Evolutionary conservation across 1,139 yeast species (phyloP).

Genomic region (Yarrowia galli): DNA sequence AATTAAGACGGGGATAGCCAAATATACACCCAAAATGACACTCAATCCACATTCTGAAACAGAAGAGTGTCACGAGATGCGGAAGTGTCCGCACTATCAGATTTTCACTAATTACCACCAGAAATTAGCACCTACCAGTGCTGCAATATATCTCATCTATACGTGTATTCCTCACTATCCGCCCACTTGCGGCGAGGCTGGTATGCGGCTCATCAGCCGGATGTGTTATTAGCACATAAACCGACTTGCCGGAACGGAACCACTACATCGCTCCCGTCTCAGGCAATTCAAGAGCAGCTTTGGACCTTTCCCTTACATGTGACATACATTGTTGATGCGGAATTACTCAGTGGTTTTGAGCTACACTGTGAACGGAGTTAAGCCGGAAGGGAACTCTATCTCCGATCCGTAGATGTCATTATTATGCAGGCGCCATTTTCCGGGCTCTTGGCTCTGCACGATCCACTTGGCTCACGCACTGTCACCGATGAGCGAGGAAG

Average conservation of each 20-base stretch:
- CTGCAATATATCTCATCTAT: not conserved
- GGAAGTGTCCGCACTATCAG: not conserved
- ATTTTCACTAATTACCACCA: no score
- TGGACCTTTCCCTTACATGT: not conserved
- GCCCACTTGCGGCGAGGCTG: conserved; percentile 30
- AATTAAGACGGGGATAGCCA: not conserved
- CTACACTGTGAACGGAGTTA: no score
- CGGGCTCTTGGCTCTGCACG: conserved; percentile 9
- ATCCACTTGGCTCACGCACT: conserved; percentile 15
- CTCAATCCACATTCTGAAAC: not conserved
- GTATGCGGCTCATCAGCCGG: conserved; percentile 30
- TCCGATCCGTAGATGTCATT: not conserved
- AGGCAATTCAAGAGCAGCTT: conserved; percentile 12
- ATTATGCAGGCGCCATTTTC: conserved; percentile 7
- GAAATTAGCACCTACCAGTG: no score
- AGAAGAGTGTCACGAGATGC: not conserved
- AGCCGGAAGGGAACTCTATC: conserved; percentile 26
- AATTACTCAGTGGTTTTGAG: not conserved
- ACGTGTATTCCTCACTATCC: not conserved
- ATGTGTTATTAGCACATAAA: not conserved
- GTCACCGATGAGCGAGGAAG: not conserved
- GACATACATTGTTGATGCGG: not conserved
- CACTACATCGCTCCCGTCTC: no score
- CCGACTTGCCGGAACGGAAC: no score
- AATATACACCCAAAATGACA: conserved; percentile 1